Evolutionary conservation across 83 land plant species (phyloP), one percentile per base, ranked within the genome.

Genomic region (Thuja plicata): DNA sequence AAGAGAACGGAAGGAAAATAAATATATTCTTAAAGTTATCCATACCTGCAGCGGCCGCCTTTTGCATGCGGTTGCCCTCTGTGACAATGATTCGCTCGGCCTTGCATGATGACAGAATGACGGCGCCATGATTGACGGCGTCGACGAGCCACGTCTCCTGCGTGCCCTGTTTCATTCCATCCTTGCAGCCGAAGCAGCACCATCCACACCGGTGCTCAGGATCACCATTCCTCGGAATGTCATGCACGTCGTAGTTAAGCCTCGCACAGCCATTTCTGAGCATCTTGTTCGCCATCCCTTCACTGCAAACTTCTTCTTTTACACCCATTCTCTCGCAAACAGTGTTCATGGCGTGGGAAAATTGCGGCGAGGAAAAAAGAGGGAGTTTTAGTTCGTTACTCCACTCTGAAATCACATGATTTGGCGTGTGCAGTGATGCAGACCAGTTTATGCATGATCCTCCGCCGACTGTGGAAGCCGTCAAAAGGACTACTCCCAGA

Each of bases 61-160:
- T 88, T 32, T 66, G 91, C 88, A 73, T 41, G 89, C 89, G 10
- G 4, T 38, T 37, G 11, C 71, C 71, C 62, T 76, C 57, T 84
- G 38, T 57, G 86, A 34, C 88, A 71, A 93, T 32, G 37, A 97
- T 88, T 45, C 81, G 5, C n/a, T 89, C 30, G 12, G 94, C 99
- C 35, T 87, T 90, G 38, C 94, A 93, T 8, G 90, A 92, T 0
- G 98, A 88, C 15, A 97, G 91, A 34, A 97, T 91, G 1, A 88
- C 77, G 34, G 97, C 96, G 2, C 93, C 95, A 1, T 95, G 87
- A 27, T 86, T 76, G 41, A 90, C 97, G n/a, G 96, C 90, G 85
- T 97, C 99, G 87, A 89, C 94, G 1, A 97, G 95, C 99, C 99
- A 97, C 19, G 99, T 97, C 87, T 94, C 95, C 1, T 89, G 19